phyloP scores from a whole-genome alignment of 208 protist species.

The Plasmodiophora brassicae region DNA sequence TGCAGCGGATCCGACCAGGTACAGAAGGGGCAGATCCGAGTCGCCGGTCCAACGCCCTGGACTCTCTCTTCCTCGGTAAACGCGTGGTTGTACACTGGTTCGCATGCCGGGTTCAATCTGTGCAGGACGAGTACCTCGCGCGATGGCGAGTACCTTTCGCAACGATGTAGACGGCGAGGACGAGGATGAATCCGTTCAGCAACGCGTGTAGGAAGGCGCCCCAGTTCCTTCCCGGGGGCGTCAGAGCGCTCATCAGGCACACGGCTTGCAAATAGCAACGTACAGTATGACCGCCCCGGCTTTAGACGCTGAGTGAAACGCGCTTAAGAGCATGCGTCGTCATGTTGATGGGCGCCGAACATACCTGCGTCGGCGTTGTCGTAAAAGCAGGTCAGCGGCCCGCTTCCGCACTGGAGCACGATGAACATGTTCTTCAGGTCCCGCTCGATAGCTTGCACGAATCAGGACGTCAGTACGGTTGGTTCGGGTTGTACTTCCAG shows the following conservation, averaged over 20 bases:
- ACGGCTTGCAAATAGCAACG: neutral
- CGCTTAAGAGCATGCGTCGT: neutral
- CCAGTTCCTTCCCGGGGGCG: neutral
- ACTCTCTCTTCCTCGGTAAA: too few relatives aligned
- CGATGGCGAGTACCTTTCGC: too few relatives aligned
- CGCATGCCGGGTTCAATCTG: too few relatives aligned
- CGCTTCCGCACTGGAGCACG: neutral
- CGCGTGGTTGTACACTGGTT: too few relatives aligned
- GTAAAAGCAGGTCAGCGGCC: neutral
- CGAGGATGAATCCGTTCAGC: neutral
- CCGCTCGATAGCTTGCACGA: neutral
- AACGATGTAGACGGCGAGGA: slow-evolving; percentile 7
- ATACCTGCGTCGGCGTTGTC: neutral
- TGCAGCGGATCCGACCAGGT: too few relatives aligned
- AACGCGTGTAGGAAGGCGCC: neutral
- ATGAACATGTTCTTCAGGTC: slow-evolving; percentile 15
- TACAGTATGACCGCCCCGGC: slow-evolving; percentile 9
- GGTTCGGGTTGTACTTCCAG: too few relatives aligned
- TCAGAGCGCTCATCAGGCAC: neutral
- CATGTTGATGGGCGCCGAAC: neutral
- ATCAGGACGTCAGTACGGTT: too few relatives aligned
- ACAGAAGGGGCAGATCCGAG: too few relatives aligned
- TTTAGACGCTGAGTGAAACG: neutral
- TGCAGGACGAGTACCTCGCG: too few relatives aligned
- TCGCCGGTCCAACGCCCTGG: too few relatives aligned